Base-by-base conservation (phyloP, 331 rosid genomes). In the Telfairia occidentalis region DNA sequence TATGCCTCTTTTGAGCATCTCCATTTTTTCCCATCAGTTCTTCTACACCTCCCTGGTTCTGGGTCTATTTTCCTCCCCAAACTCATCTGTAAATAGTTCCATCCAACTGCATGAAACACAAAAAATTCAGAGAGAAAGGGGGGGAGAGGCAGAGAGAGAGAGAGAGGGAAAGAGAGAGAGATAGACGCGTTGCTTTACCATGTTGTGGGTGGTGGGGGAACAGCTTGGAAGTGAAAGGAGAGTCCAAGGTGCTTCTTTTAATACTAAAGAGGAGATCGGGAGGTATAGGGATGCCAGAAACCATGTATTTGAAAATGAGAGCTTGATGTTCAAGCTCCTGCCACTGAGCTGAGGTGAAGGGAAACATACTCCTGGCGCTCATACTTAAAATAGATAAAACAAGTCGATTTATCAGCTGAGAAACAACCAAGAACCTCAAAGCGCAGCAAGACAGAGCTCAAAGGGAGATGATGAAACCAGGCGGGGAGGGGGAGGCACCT, bases 281-380 rank as follows among this genome's bases (percentile, higher is more conserved):
- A 28, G 99, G 99, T 42, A 95, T 86, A 43, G 93, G 88, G 9
- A 95, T 84, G 21, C 97, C 97, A 4, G 99, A 92, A 75, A 86
- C 97, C 90, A 95, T 92, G 92, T 92, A 95, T 86, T 95, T 95
- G 85, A 86, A 95, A 77, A 95, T 86, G 21, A 92, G 97, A 40
- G 99, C 99, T 86, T 95, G 99, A 75, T 90, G 97, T 80, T 95
- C 97, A 77, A 95, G 97, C 83, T 95, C 99, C 82, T 95, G 99
- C 99, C 99, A 95, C 77, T 95, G 99, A 18, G 96, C 79, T 30
- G 90, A 88, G 48, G 96, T 87, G 80, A 95, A 95, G 10, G 97
- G 99, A 81, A 86, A 84, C 84, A 88, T 86, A 87, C 54, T 87
- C 78, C 90, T 87, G 69, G 85, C 86, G 67, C 83, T 85, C 78